Base-by-base conservation (phyloP, 2,329 filamentous ascomycete species). In the Coccinonectria pachysandricola region DNA sequence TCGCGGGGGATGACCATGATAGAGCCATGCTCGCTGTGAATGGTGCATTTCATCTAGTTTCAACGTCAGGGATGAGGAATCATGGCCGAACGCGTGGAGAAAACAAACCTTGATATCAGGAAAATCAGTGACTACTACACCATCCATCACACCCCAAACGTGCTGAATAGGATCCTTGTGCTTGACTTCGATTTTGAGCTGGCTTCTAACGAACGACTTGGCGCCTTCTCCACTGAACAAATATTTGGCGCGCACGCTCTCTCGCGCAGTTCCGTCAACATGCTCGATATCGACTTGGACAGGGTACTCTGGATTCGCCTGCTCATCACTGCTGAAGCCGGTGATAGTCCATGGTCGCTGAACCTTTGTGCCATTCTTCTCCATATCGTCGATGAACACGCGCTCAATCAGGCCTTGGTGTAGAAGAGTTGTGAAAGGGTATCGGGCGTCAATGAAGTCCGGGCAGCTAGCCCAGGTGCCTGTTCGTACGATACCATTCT, bases 401-500 rank as follows among this genome's bases (percentile, higher is more conserved):
- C 73, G 64, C 54, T 84, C 79, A 31, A 83, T 82, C 36, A 71
- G 54, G 5, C 79, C 79, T 48, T 84, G 79, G 44, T 84, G 79
- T 8, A 84, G 55, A 3, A 80, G 66, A 1, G 78, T 75, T 26
- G 77, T 80, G 44, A 79, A 79, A 4, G 75, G 75, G 39, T 79
- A 82, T 25, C 79, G 65, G 9, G 77, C 75, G 28, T 80, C 75
- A 31, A 82, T 78, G 54, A 93, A 94, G 39, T 72, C 75, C 1
- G 87, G 87, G 56, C 87, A 95, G 49, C 79, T 87, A 5, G 85
- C 80, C 85, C 85, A 94, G 5, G 74, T 77, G 15, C 75, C 74
- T 2, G 76, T 82, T 37, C 77, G 64, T 16, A 64, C 59, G 36
- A 82, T 80, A 16, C 74, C 70, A n/a, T n/a, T n/a, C 21, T 60